Evolutionary conservation across 2,329 filamentous ascomycete species (phyloP), one percentile per base, ranked within the genome.

Genomic region (Juglanconis juglandina): DNA sequence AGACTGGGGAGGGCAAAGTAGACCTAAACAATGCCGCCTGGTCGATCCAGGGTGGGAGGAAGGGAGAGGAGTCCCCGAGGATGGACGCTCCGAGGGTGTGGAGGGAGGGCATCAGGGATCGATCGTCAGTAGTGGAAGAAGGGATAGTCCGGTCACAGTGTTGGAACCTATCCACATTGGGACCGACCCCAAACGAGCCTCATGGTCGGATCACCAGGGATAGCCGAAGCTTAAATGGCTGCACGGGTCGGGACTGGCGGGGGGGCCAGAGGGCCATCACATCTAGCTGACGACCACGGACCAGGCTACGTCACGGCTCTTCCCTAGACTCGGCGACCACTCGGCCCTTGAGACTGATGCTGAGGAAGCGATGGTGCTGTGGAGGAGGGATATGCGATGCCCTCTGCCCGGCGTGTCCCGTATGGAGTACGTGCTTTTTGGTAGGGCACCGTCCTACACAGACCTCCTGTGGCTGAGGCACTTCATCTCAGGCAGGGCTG

Each of bases 121-220:
- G 35, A 53, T 54, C 42, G 42, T 14, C 30, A 44, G n/a, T 14
- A 61, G 35, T 49, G 50, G 44, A 58, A 56, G 58, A 53, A 58
- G 61, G 58, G 50, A 50, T 58, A 17, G 42, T 54, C 42, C 53
- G 46, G 50, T 35, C 32, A 53, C 30, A 35, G 44, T 47, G 37
- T 53, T 51, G 50, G 53, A 44, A 47, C 17, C 42, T 32, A 53
- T 50, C 54, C 35, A 53, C 53, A 49, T 46, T 53, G 58, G 58
- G 57, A 39, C 49, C 47, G 50, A 60, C 32, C 13, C 50, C 58
- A 63, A 58, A 60, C 58, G 54, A 60, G 61, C 44, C 58, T 57
- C 61, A 49, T n/a, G 42, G 42, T 60, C 41, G 53, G 57, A 60
- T 48, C 54, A 53, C 53, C 58, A 61, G 61, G 58, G 58, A 53